phyloP scores from a whole-genome alignment of 192 early-diverging fungal species.

The Geosiphon pyriformis region DNA sequence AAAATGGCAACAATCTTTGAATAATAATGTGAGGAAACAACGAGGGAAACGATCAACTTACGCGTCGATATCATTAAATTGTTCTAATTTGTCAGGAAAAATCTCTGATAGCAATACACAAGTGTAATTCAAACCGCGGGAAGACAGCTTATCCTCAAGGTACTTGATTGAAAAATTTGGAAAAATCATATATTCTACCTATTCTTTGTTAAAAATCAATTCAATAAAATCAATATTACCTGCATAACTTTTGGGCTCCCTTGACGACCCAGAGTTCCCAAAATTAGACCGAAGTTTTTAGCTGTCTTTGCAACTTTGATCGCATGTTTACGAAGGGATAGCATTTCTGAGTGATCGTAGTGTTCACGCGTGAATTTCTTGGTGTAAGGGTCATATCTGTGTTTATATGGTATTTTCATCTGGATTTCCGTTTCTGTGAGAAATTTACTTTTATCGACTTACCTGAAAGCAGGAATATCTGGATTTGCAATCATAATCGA shows the following conservation, averaged over 20 bases:
- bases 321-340: constrained; percentile 75
- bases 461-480: constrained; percentile 77
- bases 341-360: constrained; percentile 94
- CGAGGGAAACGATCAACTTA: constrained; percentile 30
- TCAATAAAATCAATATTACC: constrained; percentile 38
- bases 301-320: constrained; percentile 69
- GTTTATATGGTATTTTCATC: not conserved
- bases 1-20: constrained; percentile 1
- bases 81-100: constrained; percentile 86
- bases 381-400: constrained; percentile 86
- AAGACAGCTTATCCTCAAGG: constrained; percentile 60
- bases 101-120: constrained; percentile 90
- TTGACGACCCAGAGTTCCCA: constrained; percentile 95
- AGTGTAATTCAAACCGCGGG: constrained; percentile 57
- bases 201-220: not conserved
- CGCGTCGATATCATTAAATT: constrained; percentile 79
- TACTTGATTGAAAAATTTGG: constrained; percentile 35
- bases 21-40: not conserved
- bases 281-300: constrained; percentile 80
- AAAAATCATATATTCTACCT: not conserved
- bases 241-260: constrained; percentile 89
- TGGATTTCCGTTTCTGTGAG: not conserved
- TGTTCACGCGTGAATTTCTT: constrained; percentile 88
- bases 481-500: constrained; percentile 99
- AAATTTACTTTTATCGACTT: not conserved